phyloP scores from a whole-genome alignment of 257 asterid species.

The Capsicum baccatum region DNA sequence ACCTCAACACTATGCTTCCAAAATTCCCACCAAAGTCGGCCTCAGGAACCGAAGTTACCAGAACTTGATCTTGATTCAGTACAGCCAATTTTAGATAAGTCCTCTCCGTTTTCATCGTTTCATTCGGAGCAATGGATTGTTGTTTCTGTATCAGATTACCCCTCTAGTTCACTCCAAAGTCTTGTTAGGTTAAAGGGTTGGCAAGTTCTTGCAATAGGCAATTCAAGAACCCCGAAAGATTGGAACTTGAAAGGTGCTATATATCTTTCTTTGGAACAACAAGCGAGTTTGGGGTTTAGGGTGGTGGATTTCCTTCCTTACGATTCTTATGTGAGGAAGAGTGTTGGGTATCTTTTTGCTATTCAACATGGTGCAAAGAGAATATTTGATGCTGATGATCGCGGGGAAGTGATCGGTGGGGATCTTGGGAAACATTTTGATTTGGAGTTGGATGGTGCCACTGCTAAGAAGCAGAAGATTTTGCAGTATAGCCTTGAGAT shows the following conservation, averaged over 20 bases:
- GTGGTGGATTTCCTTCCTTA: constrained; percentile 88
- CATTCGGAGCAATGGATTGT: constrained; percentile 90
- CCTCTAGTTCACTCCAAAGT: constrained; percentile 64
- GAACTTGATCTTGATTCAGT: constrained; percentile 66
- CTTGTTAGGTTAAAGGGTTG: constrained; percentile 74
- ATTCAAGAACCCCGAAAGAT: constrained; percentile 82
- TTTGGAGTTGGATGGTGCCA: constrained; percentile 73
- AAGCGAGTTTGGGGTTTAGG: constrained; percentile 84
- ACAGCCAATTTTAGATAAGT: constrained; percentile 59
- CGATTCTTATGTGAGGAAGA: constrained; percentile 90
- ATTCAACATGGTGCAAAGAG: constrained; percentile 96
- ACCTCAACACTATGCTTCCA: constrained; percentile 78
- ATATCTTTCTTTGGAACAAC: constrained; percentile 77
- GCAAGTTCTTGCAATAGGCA: constrained; percentile 96
- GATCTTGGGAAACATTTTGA: constrained; percentile 92
- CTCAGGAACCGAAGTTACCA: constrained; percentile 71
- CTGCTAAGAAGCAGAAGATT: constrained; percentile 76
- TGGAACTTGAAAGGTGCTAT: constrained; percentile 92
- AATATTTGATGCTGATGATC: constrained; percentile 85
- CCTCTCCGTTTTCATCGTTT: constrained; percentile 68
- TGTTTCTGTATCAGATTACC: constrained; percentile 80
- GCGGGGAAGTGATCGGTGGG: constrained; percentile 81
- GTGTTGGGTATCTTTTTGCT: constrained; percentile 88
- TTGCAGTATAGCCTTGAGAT: constrained; percentile 90
- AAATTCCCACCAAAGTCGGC: constrained; percentile 62